Conservation (phyloP, 2,329 filamentous ascomycete genomes). For the Byssothecium circinans region DNA sequence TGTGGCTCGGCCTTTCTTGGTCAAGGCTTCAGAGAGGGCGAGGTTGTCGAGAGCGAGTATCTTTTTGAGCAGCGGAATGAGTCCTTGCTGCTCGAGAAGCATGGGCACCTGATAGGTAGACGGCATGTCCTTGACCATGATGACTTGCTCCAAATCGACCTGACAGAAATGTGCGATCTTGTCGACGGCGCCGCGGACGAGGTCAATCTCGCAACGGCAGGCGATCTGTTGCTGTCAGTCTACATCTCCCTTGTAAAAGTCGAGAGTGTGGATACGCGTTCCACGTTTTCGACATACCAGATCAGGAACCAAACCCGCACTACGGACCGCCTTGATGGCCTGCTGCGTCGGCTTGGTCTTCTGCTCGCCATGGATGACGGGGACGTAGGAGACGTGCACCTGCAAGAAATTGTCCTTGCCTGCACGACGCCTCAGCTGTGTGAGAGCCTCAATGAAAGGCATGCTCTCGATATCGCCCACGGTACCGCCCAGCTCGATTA, state of each 20-base stretch:
- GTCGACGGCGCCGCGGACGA: slow-evolving; percentile 72
- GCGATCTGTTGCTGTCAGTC: too few relatives aligned
- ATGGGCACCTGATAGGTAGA: slow-evolving; percentile 94
- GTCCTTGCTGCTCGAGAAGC: slow-evolving; percentile 80
- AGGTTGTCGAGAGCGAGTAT: slow-evolving; percentile 67
- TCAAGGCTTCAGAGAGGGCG: slow-evolving; percentile 55
- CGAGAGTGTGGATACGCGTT: neutral
- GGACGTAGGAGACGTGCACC: slow-evolving; percentile 88
- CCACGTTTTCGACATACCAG: too few relatives aligned
- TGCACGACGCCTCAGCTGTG: slow-evolving; percentile 71
- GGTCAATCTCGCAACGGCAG: slow-evolving; percentile 79
- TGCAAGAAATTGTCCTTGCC: slow-evolving; percentile 81
- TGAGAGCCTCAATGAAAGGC: slow-evolving; percentile 85
- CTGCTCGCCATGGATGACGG: slow-evolving; percentile 73
- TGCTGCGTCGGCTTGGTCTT: slow-evolving; percentile 98
- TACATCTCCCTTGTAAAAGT: too few relatives aligned
- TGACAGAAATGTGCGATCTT: slow-evolving; percentile 93
- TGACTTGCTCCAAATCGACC: slow-evolving; percentile 79
- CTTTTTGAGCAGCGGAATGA: slow-evolving; percentile 67
- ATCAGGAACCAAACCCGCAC: slow-evolving; percentile 66
- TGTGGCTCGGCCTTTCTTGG: slow-evolving; percentile 65
- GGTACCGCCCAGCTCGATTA: slow-evolving; percentile 72
- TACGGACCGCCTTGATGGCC: slow-evolving; percentile 81
- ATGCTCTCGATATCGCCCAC: slow-evolving; percentile 83
- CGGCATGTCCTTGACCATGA: slow-evolving; percentile 83